Conservation (phyloP, 352 stramenopile species). For the Bremia lactucae region DNA sequence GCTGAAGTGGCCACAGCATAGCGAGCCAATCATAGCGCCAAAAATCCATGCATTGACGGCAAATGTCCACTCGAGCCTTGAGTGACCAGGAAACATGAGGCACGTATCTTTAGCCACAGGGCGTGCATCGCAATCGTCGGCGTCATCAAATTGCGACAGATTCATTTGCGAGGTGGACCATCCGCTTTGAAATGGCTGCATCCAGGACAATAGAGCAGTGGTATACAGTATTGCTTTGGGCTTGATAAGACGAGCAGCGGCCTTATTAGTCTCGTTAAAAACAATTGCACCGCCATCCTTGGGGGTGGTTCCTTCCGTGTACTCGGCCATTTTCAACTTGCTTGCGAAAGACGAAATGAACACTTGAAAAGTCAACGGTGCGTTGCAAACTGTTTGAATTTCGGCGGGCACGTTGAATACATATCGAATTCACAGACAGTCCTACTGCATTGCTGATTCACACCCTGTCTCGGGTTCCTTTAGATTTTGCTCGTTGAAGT, state of each 20-base stretch:
- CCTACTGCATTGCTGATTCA: no score
- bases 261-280: constrained; percentile 20
- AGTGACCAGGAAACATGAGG: constrained; percentile 1
- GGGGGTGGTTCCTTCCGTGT: no score
- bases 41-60: constrained; percentile 20
- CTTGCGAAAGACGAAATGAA: no score
- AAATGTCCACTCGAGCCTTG: constrained; percentile 3
- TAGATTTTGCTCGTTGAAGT: no score
- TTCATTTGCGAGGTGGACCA: constrained; percentile 2
- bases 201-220: constrained; percentile 14
- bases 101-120: neutral
- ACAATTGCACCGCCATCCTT: no score
- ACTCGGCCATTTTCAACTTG: no score
- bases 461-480: no score
- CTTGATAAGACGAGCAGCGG: constrained; percentile 15
- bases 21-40: constrained; percentile 13
- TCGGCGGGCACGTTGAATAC: no score
- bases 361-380: no score
- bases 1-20: constrained; percentile 16
- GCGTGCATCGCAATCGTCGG: neutral
- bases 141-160: constrained; percentile 1
- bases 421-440: no score
- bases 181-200: constrained; percentile 18
- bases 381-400: no score
- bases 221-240: constrained; percentile 18